A percentile compares a stretch with the other conserved stretches of the same genome.
Conservation (phyloP, 768 basidiomycete species). For the Kwoniella dejecticola region DNA sequence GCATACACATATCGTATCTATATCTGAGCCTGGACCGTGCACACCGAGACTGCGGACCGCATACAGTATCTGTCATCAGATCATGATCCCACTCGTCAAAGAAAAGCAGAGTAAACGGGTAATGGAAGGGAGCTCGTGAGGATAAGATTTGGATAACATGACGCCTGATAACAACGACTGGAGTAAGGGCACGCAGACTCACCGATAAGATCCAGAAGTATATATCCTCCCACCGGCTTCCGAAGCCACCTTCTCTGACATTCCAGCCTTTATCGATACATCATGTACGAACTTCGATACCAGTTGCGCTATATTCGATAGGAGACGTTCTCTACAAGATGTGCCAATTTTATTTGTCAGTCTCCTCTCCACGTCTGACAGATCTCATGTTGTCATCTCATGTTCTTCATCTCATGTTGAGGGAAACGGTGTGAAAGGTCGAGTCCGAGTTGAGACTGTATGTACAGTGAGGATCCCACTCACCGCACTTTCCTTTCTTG, state of each 20-base stretch:
- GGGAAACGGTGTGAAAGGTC: not conserved
- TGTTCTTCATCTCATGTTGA: too few species aligned
- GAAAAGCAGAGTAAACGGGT: too few species aligned
- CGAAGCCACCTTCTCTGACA: constrained; percentile 82
- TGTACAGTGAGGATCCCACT: constrained; percentile 52
- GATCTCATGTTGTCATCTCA: too few species aligned
- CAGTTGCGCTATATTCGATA: constrained; percentile 82
- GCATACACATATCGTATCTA: constrained; percentile 97
- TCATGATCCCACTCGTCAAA: too few species aligned
- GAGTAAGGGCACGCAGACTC: too few species aligned
- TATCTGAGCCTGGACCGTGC: constrained; percentile 92
- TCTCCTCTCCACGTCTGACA: too few species aligned
- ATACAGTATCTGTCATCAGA: too few species aligned
- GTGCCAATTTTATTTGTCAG: too few species aligned
- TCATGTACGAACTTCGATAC: constrained; percentile 91
- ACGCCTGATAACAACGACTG: too few species aligned
- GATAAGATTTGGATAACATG: too few species aligned
- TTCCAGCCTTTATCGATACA: constrained; percentile 73
- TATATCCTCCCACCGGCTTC: constrained; percentile 98
- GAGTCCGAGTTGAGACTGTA: not conserved
- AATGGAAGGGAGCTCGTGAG: too few species aligned
- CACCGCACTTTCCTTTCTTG: constrained; percentile 86
- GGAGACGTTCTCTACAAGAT: constrained; percentile 76
- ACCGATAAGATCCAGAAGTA: constrained; percentile 93
- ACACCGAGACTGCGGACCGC: constrained; percentile 75